Conservation (phyloP, 2,329 filamentous ascomycete genomes). For the Aureobasidium vineae region DNA sequence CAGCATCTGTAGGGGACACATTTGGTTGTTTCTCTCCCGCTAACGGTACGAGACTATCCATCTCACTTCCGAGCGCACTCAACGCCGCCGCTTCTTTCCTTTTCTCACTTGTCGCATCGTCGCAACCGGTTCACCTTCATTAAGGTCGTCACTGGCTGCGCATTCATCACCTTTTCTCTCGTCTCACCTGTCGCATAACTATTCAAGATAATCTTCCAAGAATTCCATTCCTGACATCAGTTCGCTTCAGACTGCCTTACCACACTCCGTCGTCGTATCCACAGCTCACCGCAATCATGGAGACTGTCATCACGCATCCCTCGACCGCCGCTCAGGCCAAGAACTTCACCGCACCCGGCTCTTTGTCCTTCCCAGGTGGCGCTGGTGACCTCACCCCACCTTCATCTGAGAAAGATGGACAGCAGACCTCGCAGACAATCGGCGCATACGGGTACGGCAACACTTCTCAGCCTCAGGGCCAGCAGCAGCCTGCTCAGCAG, state of each 20-base stretch:
- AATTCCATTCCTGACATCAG: constrained; percentile 25
- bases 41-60: constrained; percentile 51
- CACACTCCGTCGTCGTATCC: constrained; percentile 33
- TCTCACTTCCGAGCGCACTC: constrained; percentile 24
- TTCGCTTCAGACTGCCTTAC: constrained; percentile 27
- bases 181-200: constrained; percentile 1
- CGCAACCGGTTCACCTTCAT: neutral
- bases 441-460: constrained; percentile 51
- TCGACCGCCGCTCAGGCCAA: constrained; percentile 89
- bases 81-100: neutral
- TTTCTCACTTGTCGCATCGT: neutral
- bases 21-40: constrained; percentile 97
- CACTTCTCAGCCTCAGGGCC: constrained; percentile 55
- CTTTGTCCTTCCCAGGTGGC: constrained; percentile 85
- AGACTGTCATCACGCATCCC: constrained; percentile 84
- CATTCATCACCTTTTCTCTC: constrained; percentile 6
- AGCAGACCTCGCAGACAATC: constrained; percentile 50
- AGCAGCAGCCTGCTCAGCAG: constrained; percentile 32
- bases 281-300: constrained; percentile 61
- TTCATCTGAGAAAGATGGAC: constrained; percentile 66
- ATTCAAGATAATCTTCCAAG: constrained; percentile 20
- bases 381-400: constrained; percentile 81
- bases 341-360: constrained; percentile 89
- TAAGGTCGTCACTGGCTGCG: neutral
- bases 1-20: constrained; percentile 78